Base-by-base conservation (phyloP, 108 stramenopile species). In the Chaetoceros muelleri region DNA sequence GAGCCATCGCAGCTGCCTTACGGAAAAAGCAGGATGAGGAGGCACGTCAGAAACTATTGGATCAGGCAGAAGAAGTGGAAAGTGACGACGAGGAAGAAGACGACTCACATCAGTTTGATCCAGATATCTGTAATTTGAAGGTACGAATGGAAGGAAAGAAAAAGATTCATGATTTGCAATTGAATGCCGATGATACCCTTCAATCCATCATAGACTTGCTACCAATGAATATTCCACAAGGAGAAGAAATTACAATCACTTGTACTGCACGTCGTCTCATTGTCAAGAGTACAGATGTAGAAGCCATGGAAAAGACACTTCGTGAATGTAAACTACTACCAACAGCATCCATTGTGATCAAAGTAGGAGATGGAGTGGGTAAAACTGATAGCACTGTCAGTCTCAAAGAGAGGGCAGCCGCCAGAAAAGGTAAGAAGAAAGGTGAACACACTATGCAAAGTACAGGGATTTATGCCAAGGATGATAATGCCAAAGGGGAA, bases 371-470 rank as follows among this genome's bases (percentile, higher is more conserved):
- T 28, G 73, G 69, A 1, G 59, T 44, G 40, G 24, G 53, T 7
- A 30, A 52, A 8, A 30, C 50, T 30, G 57, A 26, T 27, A 22
- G 60, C 30, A 24, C 53, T 27, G 30, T 46, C 49, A 72, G 61
- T 28, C 65, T 92, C 18, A 72, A 71, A 22, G 80, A 87, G 46
- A 69, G 90, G 52, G 79, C 79, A 21, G 65, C 77, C 2, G 57
- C 71, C 26, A 66, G 71, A 22, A 77, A 76, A 51, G 65, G 69
- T 28, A 84, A 75, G 47, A 81, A 72, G 50, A 81, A 74, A 24
- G 90, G 90, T 0, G 85, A 81, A 48, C 87, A 93, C 50, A 82
- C 87, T 10, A 93, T 93, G 91, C 91, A 93, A 47, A 83, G 81
- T 46, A 76, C 86, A 28, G 91, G 91, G n/a, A 65, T 93, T 25